A percentile compares a stretch with the other conserved stretches of the same genome.
Evolutionary conservation across 345 rosid genomes (phyloP).

Genomic region (Moricandia arvensis): DNA sequence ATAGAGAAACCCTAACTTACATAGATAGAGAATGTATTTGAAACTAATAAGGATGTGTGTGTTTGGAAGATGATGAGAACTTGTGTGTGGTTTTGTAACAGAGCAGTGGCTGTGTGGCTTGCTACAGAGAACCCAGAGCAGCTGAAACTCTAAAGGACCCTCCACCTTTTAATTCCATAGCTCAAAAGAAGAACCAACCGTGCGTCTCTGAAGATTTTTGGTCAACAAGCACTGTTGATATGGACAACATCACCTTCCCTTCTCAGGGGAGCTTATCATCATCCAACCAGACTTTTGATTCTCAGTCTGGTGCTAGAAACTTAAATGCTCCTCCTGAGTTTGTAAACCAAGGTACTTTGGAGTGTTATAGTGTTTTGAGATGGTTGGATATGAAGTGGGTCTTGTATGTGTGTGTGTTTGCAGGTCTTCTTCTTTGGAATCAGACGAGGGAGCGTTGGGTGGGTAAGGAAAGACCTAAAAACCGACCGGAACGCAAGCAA

Average conservation of each 20-base stretch:
- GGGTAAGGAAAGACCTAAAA: slow-evolving; percentile 49
- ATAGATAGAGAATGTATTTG: neutral
- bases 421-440: slow-evolving; percentile 84
- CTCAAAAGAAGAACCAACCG: slow-evolving; percentile 36
- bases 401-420: slow-evolving; percentile 8
- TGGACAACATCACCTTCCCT: slow-evolving; percentile 58
- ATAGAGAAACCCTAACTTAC: slow-evolving; percentile 1
- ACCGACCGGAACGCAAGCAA: slow-evolving; percentile 34
- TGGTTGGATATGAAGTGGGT: neutral
- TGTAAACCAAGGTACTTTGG: slow-evolving; percentile 64
- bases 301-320: slow-evolving; percentile 39
- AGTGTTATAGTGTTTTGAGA: neutral
- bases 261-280: slow-evolving; percentile 74
- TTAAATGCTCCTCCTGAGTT: slow-evolving; percentile 49
- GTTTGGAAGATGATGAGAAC: slow-evolving; percentile 32
- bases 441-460: slow-evolving; percentile 79
- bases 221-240: slow-evolving; percentile 63
- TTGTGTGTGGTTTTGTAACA: slow-evolving; percentile 57
- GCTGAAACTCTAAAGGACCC: slow-evolving; percentile 23
- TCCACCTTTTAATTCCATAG: slow-evolving; percentile 33
- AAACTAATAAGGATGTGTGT: slow-evolving; percentile 10
- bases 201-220: slow-evolving; percentile 57
- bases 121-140: slow-evolving; percentile 54
- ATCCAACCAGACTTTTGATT: slow-evolving; percentile 50
- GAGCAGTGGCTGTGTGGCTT: slow-evolving; percentile 88